phyloP scores from a whole-genome alignment of 2,329 filamentous ascomycete species.

The Penicillium sp. region DNA sequence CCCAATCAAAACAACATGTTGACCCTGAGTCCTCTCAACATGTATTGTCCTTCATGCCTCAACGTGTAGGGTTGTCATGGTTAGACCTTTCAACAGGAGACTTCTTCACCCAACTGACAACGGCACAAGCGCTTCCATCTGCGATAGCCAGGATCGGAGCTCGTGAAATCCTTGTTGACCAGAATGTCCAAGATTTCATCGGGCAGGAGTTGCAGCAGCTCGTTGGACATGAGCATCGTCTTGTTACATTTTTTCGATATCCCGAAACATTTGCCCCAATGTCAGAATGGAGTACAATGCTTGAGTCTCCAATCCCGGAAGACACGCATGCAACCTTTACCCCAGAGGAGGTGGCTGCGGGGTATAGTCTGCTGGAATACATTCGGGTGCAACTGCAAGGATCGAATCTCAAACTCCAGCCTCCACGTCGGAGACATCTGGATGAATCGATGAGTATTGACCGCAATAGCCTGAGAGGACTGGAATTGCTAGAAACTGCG shows the following conservation, averaged over 20 bases:
- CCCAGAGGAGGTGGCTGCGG: conserved; percentile 69
- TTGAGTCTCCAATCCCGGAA: conserved; percentile 69
- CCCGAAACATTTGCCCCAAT: conserved; percentile 49
- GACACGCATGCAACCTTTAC: conserved; percentile 61
- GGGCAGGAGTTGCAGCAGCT: conserved; percentile 64
- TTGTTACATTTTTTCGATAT: conserved; percentile 69
- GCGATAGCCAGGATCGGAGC: conserved; percentile 80
- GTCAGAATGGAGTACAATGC: conserved; percentile 70
- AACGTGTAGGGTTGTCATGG: conserved; percentile 79
- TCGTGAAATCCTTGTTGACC: conserved; percentile 78
- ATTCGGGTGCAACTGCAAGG: conserved; percentile 77
- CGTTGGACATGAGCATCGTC: conserved; percentile 72
- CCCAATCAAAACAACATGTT: conserved; percentile 21
- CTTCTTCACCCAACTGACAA: conserved; percentile 81
- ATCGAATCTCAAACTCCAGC: conserved; percentile 76
- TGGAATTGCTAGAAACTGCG: conserved; percentile 86
- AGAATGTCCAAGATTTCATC: conserved; percentile 58
- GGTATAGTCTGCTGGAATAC: conserved; percentile 80
- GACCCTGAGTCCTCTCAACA: conserved; percentile 27
- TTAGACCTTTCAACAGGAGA: conserved; percentile 92
- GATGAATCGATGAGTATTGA: conserved; percentile 87
- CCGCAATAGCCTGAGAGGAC: conserved; percentile 81
- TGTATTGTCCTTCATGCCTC: conserved; percentile 31
- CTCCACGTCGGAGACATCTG: conserved; percentile 71
- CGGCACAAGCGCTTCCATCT: conserved; percentile 71